Evolutionary conservation across 2,329 filamentous ascomycete genomes (phyloP), one percentile per base, ranked within the genome.

Genomic region (Nannizzia gypsea): DNA sequence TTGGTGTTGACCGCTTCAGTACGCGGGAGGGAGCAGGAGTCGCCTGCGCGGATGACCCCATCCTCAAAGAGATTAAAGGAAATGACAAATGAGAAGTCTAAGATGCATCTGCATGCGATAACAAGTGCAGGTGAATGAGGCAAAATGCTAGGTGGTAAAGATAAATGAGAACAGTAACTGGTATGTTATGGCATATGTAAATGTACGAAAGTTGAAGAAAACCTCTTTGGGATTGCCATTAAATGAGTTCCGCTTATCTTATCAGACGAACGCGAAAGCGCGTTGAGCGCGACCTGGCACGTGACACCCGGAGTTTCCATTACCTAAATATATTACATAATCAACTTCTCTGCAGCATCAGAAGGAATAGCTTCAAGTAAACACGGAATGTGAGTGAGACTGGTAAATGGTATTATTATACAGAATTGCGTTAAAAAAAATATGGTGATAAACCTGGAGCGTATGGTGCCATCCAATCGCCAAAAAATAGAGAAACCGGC

Each of bases 1-100:
- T 74, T 17, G 75, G 72, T 5, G 72, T 72, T 5, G 74, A 67
- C 61, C 57, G 59, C 17, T 62, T 62, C 11, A 62, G 58, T 11
- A 61, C 59, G n/a, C 62, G 60, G 13, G 59, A 34, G 13, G 17
- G 48, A 17, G 54, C 17, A 3, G 61, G 59, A 13, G 54, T 61
- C n/a, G 60, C 58, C 38, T 50, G 46, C 38, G 26, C 40, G 26
- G 42, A 46, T 20, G 38, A 42, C 6, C 48, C 48, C 50, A 54
- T 54, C n/a, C 8, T 54, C 15, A 54, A 17, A 15, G n/a, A 5
- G 17, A 15, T 17, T 13, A 34, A 34, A 6, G 20, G 13, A 22
- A 20, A 3, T 6, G 6, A 54, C n/a, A 34, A n/a, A 17, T 11
- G 26, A 26, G 4, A 26, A 2, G 50, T 17, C 26, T 54, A 20